These are phyloP conservation scores for Wolfiporia cocos DNA, from an alignment of 1,284 basidiomycete genomes.

Conservation along the genomic window DNA sequence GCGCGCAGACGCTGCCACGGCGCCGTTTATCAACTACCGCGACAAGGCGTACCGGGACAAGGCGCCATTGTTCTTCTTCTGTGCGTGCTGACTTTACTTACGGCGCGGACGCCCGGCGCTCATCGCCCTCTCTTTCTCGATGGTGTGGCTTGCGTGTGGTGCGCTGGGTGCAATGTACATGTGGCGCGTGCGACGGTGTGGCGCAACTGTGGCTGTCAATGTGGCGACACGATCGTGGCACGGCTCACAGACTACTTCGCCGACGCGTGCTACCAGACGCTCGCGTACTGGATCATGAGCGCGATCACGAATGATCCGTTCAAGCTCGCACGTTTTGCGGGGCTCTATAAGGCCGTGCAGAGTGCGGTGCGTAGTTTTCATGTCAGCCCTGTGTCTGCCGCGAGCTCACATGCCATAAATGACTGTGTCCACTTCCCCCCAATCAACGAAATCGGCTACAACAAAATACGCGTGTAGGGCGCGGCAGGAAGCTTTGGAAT, in stretches of 20 bases:
- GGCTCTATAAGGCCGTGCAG: constrained; percentile 34
- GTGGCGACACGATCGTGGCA: too few species aligned
- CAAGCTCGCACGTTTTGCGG: constrained; percentile 36
- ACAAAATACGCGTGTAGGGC: too few species aligned
- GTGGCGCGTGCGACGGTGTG: too few species aligned
- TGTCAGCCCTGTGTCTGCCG: not conserved
- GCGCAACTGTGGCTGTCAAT: too few species aligned
- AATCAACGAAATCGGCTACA: too few species aligned
- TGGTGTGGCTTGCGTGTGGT: not conserved
- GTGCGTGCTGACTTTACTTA: too few species aligned
- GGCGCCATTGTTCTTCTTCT: constrained; percentile 35
- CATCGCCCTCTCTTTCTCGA: too few species aligned
- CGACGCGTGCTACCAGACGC: constrained; percentile 32
- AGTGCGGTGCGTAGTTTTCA: constrained; percentile 8
- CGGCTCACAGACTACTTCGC: constrained; percentile 31
- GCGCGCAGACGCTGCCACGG: constrained; percentile 17
- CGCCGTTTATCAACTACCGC: constrained; percentile 29
- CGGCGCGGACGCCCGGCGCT: too few species aligned
- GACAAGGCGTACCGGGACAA: constrained; percentile 27
- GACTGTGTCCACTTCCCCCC: not conserved
- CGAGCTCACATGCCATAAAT: too few species aligned
- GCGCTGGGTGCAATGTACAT: not conserved
- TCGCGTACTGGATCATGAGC: constrained; percentile 37
- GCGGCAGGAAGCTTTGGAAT: constrained; percentile 38
- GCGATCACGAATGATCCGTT: constrained; percentile 37